Base-by-base conservation (phyloP, 129 eudicot species). In the Mikania micrantha region DNA sequence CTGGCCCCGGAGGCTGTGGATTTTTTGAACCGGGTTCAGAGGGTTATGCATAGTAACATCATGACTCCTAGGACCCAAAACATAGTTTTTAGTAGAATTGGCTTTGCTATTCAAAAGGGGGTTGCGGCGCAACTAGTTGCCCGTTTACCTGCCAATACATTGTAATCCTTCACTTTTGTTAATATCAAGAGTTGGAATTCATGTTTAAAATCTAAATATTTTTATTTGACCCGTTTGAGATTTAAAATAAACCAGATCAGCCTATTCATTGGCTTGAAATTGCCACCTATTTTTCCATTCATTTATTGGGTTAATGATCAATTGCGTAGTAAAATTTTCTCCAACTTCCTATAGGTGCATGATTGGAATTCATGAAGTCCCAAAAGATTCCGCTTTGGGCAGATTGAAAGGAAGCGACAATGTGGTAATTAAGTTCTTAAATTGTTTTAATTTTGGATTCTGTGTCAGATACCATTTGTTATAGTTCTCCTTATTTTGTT, bases 321-420 rank as follows among this genome's bases (percentile, higher is more conserved):
- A 38, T 40, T 67, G 31, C 5, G 31, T 21, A n/a, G 20, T 67
- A 41, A 72, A 16, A 19, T 76, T 29, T 72, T 5, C 44, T 11
- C 57, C 9, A 9, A 7, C 50, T 53, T 71, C 47, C 64, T 22
- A 60, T 61, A 93, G 98, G 81, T 88, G 95, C 72, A 77, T 79
- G 70, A 86, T 93, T 50, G 92, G 92, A 54, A 77, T 93, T 52
- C 88, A 81, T 60, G 96, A 89, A 77, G 84, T 91, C 70, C 75
- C 90, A 10, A 88, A 83, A 79, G 78, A 82, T 49, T 82, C 96
- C 32, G 81, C 98, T 68, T 81, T 84, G 79, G 98, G 98, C 25
- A 79, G 91, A 76, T 72, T 86, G 66, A 77, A 77, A 82, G 98
- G 98, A 64, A 93, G 98, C 52, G 98, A 93, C 85, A 92, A 92